These are phyloP conservation scores for Fragaria nilgerrensis DNA, from an alignment of 306 rosid genomes.

Conservation along the genomic window DNA sequence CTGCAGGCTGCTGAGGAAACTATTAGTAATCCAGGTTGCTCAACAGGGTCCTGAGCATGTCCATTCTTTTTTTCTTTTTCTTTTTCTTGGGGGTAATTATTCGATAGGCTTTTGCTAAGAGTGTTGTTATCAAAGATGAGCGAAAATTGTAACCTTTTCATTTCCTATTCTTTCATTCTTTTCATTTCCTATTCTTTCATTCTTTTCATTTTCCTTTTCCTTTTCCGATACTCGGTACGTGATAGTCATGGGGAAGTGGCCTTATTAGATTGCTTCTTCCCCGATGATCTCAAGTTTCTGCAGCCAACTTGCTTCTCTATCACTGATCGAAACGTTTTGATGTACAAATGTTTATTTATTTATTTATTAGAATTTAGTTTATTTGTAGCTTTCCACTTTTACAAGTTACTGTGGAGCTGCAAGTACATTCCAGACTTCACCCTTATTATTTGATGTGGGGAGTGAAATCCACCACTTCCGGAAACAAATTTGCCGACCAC, in stretches of 20 bases:
- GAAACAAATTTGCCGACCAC: no score
- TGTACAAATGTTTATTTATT: background rate
- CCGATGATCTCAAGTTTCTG: background rate
- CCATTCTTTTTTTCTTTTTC: background rate
- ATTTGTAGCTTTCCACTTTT: no score
- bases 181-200: no score
- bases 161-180: background rate
- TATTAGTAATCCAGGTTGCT: background rate
- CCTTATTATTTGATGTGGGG: no score
- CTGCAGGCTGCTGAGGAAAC: slow-evolving; percentile 74
- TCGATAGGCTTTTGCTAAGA: slow-evolving; percentile 4
- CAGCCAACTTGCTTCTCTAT: background rate
- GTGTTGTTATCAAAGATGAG: slow-evolving; percentile 8
- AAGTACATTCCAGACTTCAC: no score
- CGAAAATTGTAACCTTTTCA: background rate
- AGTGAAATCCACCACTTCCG: no score
- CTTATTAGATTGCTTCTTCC: background rate
- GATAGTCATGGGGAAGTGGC: background rate
- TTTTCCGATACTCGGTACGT: background rate
- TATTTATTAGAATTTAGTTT: no score
- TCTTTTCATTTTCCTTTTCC: background rate
- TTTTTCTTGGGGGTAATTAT: background rate
- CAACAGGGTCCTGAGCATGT: background rate
- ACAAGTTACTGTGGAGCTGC: no score
- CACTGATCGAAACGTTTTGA: background rate